Base-by-base conservation (phyloP, 208 protist genomes). In the Trichomonas gallinae region DNA sequence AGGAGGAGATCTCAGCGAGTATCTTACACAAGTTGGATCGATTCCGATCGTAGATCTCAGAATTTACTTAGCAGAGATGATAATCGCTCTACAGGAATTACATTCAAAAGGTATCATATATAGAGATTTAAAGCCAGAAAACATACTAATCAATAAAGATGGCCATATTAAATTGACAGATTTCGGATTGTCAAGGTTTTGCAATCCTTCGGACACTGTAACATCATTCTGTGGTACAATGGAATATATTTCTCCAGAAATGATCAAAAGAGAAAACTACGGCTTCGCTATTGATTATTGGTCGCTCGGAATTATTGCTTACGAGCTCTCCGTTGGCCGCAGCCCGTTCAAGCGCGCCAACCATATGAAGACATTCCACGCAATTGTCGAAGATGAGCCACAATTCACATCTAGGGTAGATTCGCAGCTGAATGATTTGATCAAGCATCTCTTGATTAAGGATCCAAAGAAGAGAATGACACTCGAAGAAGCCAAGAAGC, bases 41-140 rank as follows among this genome's bases (percentile, higher is more conserved):
- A 51, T 51, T 51, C 46, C 46, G 13, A 51, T 51, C 46, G 46
- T 15, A 51, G 3, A 13, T 51, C 46, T 89, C 3, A 89, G 44
- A 17, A 48, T 89, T 46, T 89, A 48, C 13, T n/a, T 89, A 2
- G 83, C 83, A 21, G 83, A 89, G 44, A 48, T 89, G 44, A 40
- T 48, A n/a, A 31, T 89, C 6, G 83, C 83, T 48, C 83, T 89
- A n/a, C 3, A 45, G 44, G 9, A 45, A 46, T n/a, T 89, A 6
- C 83, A 89, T 31, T 46, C 40, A 48, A 45, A 46, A 0, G 83
- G 83, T 1, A 48, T 89, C 10, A 48, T 89, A 46, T 96, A 97
- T 51, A 3, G 96, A 26, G 97, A 97, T 96, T 46, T 97, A 31
- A 97, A 97, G 45, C 83, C 83, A 45, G 34, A 15, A 38, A 89